Percentiles rank a stretch among this genome's conserved stretches.
Evolutionary conservation across 2,329 filamentous ascomycete species (phyloP).

Genomic region (Sclerotinia trifoliorum): DNA sequence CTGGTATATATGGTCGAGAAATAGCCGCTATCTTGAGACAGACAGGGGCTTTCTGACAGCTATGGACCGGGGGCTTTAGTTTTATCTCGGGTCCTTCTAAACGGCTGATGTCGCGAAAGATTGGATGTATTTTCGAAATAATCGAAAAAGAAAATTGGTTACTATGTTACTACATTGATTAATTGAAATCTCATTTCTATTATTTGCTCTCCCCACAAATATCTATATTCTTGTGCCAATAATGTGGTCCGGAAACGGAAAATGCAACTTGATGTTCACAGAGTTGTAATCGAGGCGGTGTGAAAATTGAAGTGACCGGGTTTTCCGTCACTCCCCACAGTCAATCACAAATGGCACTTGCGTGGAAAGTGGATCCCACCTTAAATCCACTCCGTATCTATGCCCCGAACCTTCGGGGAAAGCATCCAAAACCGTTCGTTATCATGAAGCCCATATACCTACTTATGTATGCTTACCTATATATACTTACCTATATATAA

Average conservation of each 20-base stretch:
- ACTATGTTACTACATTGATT: not conserved
- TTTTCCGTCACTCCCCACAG: conserved; percentile 1
- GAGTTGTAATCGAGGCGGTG: not conserved
- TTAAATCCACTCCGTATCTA: not conserved
- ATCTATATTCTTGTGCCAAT: not conserved
- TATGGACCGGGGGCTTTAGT: not conserved
- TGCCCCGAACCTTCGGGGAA: not conserved
- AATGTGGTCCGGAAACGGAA: too few relatives aligned
- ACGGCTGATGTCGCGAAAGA: not conserved
- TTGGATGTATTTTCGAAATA: not conserved
- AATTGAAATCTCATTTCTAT: not conserved
- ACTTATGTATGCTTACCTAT: too few relatives aligned
- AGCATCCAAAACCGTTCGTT: not conserved
- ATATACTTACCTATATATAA: not conserved
- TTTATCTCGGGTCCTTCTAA: not conserved
- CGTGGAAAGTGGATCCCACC: not conserved
- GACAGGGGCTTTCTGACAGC: not conserved
- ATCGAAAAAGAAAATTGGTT: too few relatives aligned
- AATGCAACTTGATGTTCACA: conserved; percentile 1
- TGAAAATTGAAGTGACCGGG: not conserved
- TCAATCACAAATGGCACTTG: not conserved
- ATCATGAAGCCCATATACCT: not conserved
- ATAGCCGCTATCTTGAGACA: not conserved
- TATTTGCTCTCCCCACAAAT: not conserved
- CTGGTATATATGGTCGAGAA: not conserved